Evolutionary conservation across 768 basidiomycete genomes (phyloP).

Genomic region (Suillus hirtellus): DNA sequence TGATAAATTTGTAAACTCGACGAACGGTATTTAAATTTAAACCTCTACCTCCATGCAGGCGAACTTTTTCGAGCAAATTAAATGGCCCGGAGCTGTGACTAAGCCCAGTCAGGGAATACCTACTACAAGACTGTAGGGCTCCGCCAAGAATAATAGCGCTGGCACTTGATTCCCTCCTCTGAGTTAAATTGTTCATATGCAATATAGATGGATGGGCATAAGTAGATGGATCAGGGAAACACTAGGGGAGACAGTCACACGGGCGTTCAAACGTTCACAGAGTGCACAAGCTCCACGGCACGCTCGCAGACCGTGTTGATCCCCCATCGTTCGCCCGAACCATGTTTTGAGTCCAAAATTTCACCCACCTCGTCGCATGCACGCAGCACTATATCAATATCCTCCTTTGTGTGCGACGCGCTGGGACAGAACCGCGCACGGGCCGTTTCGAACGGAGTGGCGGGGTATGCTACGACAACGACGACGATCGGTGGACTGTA

Average conservation of each 20-base stretch:
- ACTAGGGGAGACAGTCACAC: not conserved
- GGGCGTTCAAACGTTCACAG: conserved; percentile 23
- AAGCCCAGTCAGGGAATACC: no score
- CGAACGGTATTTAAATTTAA: no score
- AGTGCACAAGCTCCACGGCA: conserved; percentile 73
- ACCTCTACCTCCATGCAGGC: no score
- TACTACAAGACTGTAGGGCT: no score
- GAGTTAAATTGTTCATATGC: no score
- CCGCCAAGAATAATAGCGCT: no score
- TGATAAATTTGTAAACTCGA: no score
- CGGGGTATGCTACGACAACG: conserved; percentile 89
- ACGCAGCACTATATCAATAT: conserved; percentile 80
- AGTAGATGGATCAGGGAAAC: not conserved
- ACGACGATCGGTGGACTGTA: conserved; percentile 80
- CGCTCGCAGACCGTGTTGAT: conserved; percentile 69
- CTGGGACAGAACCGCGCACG: conserved; percentile 94
- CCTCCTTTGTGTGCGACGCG: conserved; percentile 95
- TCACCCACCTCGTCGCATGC: conserved; percentile 94
- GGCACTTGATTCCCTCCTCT: no score
- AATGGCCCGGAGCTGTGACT: no score
- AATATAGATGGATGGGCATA: no score
- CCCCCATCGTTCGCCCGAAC: conserved; percentile 68
- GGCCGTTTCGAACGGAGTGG: conserved; percentile 84
- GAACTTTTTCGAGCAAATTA: no score
- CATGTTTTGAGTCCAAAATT: conserved; percentile 87